Conservation (phyloP, 305 asterid genomes). For the Plantago coronopus region DNA sequence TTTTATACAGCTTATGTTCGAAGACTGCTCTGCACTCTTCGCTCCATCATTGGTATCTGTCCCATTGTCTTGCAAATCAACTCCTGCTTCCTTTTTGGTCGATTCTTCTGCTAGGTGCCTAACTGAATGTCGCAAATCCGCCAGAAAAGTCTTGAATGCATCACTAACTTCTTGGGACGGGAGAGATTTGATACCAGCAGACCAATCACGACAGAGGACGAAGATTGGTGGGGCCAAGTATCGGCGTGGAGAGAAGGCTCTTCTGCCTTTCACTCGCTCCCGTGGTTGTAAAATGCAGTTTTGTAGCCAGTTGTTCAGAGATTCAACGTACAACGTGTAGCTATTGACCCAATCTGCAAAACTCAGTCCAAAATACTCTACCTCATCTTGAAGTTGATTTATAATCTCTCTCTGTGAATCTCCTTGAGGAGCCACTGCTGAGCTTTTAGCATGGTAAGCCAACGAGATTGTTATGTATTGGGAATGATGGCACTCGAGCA, state of each 20-base stretch:
- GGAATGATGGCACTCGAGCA: constrained; percentile 95
- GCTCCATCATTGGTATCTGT: constrained; percentile 34
- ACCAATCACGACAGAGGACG: constrained; percentile 80
- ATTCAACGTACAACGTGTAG: constrained; percentile 71
- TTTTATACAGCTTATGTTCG: constrained; percentile 54
- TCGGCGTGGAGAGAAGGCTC: constrained; percentile 84
- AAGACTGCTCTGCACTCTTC: constrained; percentile 33
- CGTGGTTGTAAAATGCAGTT: constrained; percentile 86
- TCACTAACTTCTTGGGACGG: constrained; percentile 87
- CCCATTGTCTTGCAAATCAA: constrained; percentile 25
- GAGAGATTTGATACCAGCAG: constrained; percentile 71
- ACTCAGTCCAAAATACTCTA: constrained; percentile 86
- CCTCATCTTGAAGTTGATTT: constrained; percentile 76
- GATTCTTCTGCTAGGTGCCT: constrained; percentile 43
- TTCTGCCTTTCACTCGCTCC: constrained; percentile 59
- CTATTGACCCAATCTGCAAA: constrained; percentile 93
- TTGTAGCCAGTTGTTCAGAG: constrained; percentile 85
- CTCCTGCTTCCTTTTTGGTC: constrained; percentile 25
- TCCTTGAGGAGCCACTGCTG: constrained; percentile 38
- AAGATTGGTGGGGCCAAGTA: constrained; percentile 76
- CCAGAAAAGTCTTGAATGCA: constrained; percentile 55
- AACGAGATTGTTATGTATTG: constrained; percentile 87
- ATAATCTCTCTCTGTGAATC: constrained; percentile 70
- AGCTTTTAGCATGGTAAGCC: constrained; percentile 78
- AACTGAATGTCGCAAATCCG: constrained; percentile 51